A percentile compares a stretch with the other conserved stretches of the same genome.
These are phyloP conservation scores for Ilex asprella DNA, from an alignment of 257 asterid species.

Conservation along the genomic window DNA sequence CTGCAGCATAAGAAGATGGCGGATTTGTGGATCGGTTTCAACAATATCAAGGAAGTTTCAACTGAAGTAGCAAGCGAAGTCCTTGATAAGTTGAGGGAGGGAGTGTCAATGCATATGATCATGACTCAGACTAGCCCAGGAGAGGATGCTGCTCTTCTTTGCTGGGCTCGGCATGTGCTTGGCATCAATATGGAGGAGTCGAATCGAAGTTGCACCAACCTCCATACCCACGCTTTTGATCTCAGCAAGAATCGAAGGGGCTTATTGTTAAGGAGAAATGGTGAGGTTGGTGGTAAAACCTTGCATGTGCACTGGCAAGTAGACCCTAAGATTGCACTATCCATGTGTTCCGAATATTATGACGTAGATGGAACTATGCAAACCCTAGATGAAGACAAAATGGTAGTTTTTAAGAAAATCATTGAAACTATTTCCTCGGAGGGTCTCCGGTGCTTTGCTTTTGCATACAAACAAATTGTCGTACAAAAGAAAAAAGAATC, in stretches of 20 bases:
- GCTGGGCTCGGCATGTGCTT: slow-evolving; percentile 29
- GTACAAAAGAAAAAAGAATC: background rate
- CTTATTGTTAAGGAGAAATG: slow-evolving; percentile 1
- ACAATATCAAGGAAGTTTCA: slow-evolving; percentile 3
- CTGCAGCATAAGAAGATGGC: slow-evolving; percentile 23
- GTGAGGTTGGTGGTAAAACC: background rate
- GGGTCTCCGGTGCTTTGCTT: slow-evolving; percentile 19
- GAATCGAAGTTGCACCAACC: slow-evolving; percentile 3
- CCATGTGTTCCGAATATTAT: slow-evolving; percentile 29
- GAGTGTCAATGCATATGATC: slow-evolving; percentile 9
- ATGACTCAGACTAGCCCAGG: background rate
- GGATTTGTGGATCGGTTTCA: slow-evolving; percentile 32
- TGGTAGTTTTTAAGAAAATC: slow-evolving; percentile 4
- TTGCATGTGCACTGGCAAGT: slow-evolving; percentile 26
- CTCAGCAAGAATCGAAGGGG: background rate
- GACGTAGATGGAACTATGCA: slow-evolving; percentile 24
- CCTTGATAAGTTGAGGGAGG: slow-evolving; percentile 11
- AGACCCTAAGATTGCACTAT: slow-evolving; percentile 16
- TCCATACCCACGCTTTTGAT: background rate
- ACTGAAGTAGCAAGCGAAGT: slow-evolving; percentile 2
- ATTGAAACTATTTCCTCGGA: slow-evolving; percentile 4
- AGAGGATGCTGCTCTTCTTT: slow-evolving; percentile 19
- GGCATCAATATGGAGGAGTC: slow-evolving; percentile 6
- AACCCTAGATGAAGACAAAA: slow-evolving; percentile 24
- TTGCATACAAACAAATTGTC: slow-evolving; percentile 23